Conservation (phyloP, 2,329 filamentous ascomycete species). For the Fusarium longipes region DNA sequence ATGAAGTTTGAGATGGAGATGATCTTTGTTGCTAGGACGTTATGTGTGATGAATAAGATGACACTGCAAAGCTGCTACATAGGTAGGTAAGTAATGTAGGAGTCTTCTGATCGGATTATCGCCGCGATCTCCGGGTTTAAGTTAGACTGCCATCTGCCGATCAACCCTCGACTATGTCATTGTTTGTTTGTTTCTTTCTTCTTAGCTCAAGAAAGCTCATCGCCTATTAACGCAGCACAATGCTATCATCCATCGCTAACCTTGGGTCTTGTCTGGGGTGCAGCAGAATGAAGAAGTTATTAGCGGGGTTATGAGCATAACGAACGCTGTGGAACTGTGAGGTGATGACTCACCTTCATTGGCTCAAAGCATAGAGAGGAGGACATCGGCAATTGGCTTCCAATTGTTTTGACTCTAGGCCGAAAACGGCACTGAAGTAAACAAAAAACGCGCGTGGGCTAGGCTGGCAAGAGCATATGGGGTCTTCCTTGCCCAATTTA, state of each 20-base stretch:
- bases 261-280: constrained; percentile 22
- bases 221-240: constrained; percentile 30
- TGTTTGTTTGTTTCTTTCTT: constrained; percentile 18
- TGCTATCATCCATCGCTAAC: constrained; percentile 40
- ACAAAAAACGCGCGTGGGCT: constrained; percentile 52
- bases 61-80: not conserved
- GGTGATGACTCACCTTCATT: not conserved
- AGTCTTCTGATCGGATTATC: constrained; percentile 8
- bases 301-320: constrained; percentile 35
- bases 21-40: not conserved
- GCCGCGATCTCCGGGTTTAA: constrained; percentile 11
- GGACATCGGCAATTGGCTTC: constrained; percentile 28
- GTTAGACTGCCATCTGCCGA: constrained; percentile 25
- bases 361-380: not conserved
- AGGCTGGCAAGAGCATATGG: constrained; percentile 26
- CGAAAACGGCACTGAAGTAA: constrained; percentile 55
- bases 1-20: constrained; percentile 13
- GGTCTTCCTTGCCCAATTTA: constrained; percentile 32
- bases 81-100: not conserved
- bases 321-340: constrained; percentile 19
- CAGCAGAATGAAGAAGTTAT: constrained; percentile 13
- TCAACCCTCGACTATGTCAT: constrained; percentile 38
- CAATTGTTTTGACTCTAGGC: constrained; percentile 49
- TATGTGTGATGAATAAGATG: constrained; percentile 3
- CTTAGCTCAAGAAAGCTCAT: constrained; percentile 21